Evolutionary conservation across 108 stramenopile species (phyloP).

Genomic region (Mayamaea pseudoterrestris): DNA sequence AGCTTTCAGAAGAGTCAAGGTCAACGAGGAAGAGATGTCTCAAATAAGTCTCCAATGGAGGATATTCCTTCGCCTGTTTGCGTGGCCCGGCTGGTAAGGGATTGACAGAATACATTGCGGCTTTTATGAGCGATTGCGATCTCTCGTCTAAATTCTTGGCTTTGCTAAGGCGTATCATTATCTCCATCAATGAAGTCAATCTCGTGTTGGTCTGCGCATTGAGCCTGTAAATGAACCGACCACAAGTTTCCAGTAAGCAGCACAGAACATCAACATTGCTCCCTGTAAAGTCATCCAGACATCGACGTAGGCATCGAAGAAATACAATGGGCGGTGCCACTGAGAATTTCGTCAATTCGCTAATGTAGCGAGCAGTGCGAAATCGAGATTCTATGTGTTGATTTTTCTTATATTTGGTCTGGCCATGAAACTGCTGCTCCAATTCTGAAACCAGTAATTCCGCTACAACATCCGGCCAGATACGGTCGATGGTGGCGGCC

Average conservation of each 20-base stretch:
- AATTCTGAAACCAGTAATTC: constrained; percentile 49
- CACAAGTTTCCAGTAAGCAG: constrained; percentile 82
- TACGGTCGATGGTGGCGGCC: constrained; percentile 65
- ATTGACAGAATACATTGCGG: constrained; percentile 71
- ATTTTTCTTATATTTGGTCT: constrained; percentile 75
- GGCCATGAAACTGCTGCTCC: constrained; percentile 79
- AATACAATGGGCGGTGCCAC: constrained; percentile 87
- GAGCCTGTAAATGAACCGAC: constrained; percentile 72
- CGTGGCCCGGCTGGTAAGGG: constrained; percentile 45
- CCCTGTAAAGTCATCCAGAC: constrained; percentile 80
- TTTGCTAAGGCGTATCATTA: constrained; percentile 77
- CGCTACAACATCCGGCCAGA: constrained; percentile 54
- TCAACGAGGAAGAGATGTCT: constrained; percentile 56
- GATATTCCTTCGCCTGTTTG: constrained; percentile 50
- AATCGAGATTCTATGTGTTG: constrained; percentile 70
- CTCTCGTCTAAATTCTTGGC: constrained; percentile 79
- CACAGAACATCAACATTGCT: constrained; percentile 83
- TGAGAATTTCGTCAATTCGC: constrained; percentile 90
- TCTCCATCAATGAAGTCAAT: constrained; percentile 60
- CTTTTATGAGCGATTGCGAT: constrained; percentile 61
- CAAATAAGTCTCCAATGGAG: constrained; percentile 79
- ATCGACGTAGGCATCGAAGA: constrained; percentile 68
- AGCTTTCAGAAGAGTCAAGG: constrained; percentile 44
- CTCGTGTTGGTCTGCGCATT: constrained; percentile 58
- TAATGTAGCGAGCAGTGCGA: constrained; percentile 75